Percentiles rank a stretch among this genome's conserved stretches.
These are phyloP conservation scores for Termitomyces sp. DNA, from an alignment of 768 basidiomycete species.

Conservation along the genomic window DNA sequence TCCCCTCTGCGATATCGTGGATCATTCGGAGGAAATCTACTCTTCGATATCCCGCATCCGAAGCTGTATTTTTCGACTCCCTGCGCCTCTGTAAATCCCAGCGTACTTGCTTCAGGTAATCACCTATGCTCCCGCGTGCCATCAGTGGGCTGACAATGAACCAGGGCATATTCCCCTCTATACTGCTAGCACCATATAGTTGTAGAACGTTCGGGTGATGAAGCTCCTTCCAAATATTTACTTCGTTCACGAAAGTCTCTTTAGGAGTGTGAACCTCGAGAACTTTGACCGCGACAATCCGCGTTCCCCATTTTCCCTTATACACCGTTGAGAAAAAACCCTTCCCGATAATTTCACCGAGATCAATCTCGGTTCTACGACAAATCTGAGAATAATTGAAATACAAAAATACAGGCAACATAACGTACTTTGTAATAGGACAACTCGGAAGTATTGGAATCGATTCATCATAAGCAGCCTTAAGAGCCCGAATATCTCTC, in stretches of 20 bases:
- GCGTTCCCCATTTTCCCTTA: conserved; percentile 61
- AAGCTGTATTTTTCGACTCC: not conserved
- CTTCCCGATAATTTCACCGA: conserved; percentile 58
- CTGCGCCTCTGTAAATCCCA: conserved; percentile 1
- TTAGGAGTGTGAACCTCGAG: conserved; percentile 54
- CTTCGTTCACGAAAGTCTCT: conserved; percentile 55
- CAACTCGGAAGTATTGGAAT: conserved; percentile 50
- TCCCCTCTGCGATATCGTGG: conserved; percentile 69
- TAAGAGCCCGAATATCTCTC: conserved; percentile 2
- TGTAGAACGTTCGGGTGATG: conserved; percentile 65
- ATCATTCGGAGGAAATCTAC: conserved; percentile 53
- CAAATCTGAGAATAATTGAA: conserved; percentile 2
- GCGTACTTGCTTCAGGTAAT: conserved; percentile 40
- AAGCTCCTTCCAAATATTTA: conserved; percentile 72
- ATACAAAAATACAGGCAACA: not conserved
- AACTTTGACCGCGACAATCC: conserved; percentile 66
- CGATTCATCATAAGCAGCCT: not conserved
- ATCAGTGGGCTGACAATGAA: conserved; percentile 78
- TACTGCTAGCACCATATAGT: conserved; percentile 72
- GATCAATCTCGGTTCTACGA: conserved; percentile 64
- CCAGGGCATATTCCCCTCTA: conserved; percentile 64
- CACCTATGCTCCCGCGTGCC: conserved; percentile 55
- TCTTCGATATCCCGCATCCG: conserved; percentile 2
- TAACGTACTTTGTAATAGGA: conserved; percentile 61
- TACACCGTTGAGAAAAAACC: conserved; percentile 79